phyloP scores from a whole-genome alignment of 345 rosid genomes.

The Citrus unshiu region DNA sequence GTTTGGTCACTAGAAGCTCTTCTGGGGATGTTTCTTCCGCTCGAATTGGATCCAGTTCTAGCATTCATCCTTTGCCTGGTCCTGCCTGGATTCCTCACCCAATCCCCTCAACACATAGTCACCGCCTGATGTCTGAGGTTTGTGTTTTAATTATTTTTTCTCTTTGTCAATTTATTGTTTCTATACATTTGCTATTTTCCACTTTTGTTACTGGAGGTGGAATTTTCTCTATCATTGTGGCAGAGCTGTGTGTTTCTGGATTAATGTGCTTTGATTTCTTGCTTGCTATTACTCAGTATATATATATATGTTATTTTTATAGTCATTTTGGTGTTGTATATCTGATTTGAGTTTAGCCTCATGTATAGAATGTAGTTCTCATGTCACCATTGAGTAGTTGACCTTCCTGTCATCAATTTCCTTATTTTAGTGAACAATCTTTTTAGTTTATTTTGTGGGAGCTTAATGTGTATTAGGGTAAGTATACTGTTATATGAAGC shows the following conservation, averaged over 20 bases:
- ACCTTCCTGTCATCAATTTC: background rate
- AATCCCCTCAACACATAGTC: constrained; percentile 40
- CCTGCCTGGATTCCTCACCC: constrained; percentile 54
- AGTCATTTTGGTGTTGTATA: background rate
- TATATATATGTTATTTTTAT: background rate
- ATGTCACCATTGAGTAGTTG: background rate
- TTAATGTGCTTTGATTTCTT: background rate
- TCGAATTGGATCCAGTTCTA: constrained; percentile 47
- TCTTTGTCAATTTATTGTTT: background rate
- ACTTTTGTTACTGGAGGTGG: constrained; percentile 1
- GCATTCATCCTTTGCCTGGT: constrained; percentile 38
- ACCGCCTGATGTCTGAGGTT: constrained; percentile 75
- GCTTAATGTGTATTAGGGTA: too few relatives aligned
- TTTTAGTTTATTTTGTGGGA: too few relatives aligned
- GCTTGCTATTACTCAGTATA: background rate
- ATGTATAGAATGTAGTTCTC: background rate
- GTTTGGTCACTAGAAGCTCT: constrained; percentile 47
- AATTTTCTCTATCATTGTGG: background rate
- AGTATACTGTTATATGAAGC: too few relatives aligned
- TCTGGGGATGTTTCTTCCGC: constrained; percentile 42
- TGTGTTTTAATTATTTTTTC: constrained; percentile 13
- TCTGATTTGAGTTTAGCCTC: background rate
- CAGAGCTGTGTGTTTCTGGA: background rate
- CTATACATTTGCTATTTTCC: background rate
- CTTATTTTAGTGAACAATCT: background rate